Evolutionary conservation across 2,329 filamentous ascomycete species (phyloP), one percentile per base, ranked within the genome.

Genomic region (Fusarium pilosicola): DNA sequence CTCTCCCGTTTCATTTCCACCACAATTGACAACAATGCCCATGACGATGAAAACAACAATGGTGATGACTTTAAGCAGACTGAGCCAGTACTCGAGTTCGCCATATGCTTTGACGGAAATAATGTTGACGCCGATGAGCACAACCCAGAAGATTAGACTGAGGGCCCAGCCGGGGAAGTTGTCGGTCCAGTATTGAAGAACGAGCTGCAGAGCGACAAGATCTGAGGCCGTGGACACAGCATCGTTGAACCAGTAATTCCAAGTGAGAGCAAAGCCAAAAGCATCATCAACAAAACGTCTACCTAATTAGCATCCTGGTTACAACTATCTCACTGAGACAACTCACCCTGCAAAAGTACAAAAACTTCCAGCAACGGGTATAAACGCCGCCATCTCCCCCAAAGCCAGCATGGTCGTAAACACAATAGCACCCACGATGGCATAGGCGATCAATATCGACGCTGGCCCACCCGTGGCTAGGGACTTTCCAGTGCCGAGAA

Each of bases 181-280:
- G 49, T 88, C 85, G n/a, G 41, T 88, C 90, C 90, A 92, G 77
- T 90, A 92, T 54, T 89, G 80, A 59, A 91, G 80, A 4, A 92
- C 77, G 5, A 92, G 80, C 86, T 83, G 81, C 32, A 83, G 69
- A 3, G 81, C 81, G 26, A 91, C 88, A 32, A 92, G 81, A 80
- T 92, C 90, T 0, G 89, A 84, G 1, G 90, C 90, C 4, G 81
- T 82, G 0, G 81, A 83, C 1, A 83, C 81, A 32, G 89, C 90
- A 80, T 92, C 89, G 77, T 92, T 91, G 75, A 91, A 91, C 89
- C 89, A 92, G 79, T 89, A 89, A 73, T 89, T 89, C 88, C 87
- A 89, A 0, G 87, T 88, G 36, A 88, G 78, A 7, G 87, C 86
- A 69, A 88, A 88, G 3, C 87, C 87, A 70, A 88, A 85, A 2